These are phyloP conservation scores for Tricholoma flavovirens DNA, from an alignment of 768 basidiomycete genomes.

Conservation along the genomic window DNA sequence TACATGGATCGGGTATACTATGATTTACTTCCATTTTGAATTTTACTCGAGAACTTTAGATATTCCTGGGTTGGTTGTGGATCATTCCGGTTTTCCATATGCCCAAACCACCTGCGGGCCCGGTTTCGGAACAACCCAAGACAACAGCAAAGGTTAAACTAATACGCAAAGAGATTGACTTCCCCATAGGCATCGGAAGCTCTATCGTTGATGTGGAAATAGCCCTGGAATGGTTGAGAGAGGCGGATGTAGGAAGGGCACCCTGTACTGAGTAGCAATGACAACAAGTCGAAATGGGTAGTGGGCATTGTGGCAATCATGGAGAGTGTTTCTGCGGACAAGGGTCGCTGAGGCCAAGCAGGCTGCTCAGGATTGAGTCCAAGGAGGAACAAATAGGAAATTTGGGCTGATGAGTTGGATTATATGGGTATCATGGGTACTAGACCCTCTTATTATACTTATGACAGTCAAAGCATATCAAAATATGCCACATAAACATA, in stretches of 20 bases:
- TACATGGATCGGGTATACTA: slow-evolving; percentile 61
- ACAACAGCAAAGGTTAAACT: slow-evolving; percentile 37
- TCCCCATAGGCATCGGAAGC: slow-evolving; percentile 68
- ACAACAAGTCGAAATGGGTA: not conserved
- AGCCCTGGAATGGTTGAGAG: slow-evolving; percentile 43
- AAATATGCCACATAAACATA: too few relatives aligned
- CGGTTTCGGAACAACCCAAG: not conserved
- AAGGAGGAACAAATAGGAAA: too few relatives aligned
- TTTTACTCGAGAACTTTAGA: slow-evolving; percentile 27
- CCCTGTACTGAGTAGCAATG: not conserved
- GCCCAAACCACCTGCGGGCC: slow-evolving; percentile 32
- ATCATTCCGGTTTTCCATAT: slow-evolving; percentile 82
- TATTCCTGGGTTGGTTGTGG: slow-evolving; percentile 85
- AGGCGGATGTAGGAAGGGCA: slow-evolving; percentile 3
- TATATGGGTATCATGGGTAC: too few relatives aligned
- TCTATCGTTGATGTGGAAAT: slow-evolving; percentile 62
- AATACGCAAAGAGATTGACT: slow-evolving; percentile 65
- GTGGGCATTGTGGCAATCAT: not conserved
- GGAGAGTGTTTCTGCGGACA: too few relatives aligned
- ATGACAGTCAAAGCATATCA: too few relatives aligned
- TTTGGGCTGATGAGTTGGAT: too few relatives aligned
- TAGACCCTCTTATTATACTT: too few relatives aligned
- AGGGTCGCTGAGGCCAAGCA: too few relatives aligned
- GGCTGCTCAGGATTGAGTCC: too few relatives aligned
- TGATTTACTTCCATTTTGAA: slow-evolving; percentile 1